Conservation (phyloP, 1,284 basidiomycete genomes). For the Ceratobasidium theobromae region DNA sequence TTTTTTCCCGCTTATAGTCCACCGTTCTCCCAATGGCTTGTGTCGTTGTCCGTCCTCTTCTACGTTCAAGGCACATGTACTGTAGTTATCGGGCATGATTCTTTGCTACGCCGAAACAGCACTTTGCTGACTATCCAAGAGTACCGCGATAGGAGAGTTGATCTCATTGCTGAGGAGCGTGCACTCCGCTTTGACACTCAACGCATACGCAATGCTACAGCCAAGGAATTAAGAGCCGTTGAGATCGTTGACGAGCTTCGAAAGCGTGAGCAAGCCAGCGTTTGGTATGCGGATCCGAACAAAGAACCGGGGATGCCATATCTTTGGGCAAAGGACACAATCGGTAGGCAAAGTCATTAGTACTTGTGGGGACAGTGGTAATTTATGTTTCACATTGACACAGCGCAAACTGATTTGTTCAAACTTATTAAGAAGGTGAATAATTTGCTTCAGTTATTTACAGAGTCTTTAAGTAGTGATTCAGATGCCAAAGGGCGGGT, state of each 20-base stretch:
- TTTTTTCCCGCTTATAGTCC: too few relatives aligned
- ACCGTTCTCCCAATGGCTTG: too few relatives aligned
- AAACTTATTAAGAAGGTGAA: conserved; percentile 57
- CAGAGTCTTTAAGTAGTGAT: not conserved
- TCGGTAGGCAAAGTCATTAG: conserved; percentile 23
- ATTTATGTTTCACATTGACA: conserved; percentile 58
- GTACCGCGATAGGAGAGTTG: conserved; percentile 50
- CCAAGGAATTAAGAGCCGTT: conserved; percentile 56
- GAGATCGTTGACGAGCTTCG: conserved; percentile 56
- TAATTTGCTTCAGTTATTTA: too few relatives aligned
- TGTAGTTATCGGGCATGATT: too few relatives aligned
- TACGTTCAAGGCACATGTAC: not conserved
- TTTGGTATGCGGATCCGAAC: conserved; percentile 61
- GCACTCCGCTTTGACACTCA: conserved; percentile 49
- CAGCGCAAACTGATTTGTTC: conserved; percentile 61
- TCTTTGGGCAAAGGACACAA: conserved; percentile 52
- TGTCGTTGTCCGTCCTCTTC: too few relatives aligned
- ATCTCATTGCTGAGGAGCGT: conserved; percentile 56
- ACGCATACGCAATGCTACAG: conserved; percentile 41
- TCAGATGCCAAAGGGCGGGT: conserved; percentile 75
- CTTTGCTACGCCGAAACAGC: not conserved
- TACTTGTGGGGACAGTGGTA: not conserved
- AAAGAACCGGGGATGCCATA: conserved; percentile 76
- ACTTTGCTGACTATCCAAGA: conserved; percentile 39
- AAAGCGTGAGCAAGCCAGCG: conserved; percentile 52